These are phyloP conservation scores for Metschnikowia lunata DNA, from an alignment of 805 yeast genomes.

Conservation along the genomic window DNA sequence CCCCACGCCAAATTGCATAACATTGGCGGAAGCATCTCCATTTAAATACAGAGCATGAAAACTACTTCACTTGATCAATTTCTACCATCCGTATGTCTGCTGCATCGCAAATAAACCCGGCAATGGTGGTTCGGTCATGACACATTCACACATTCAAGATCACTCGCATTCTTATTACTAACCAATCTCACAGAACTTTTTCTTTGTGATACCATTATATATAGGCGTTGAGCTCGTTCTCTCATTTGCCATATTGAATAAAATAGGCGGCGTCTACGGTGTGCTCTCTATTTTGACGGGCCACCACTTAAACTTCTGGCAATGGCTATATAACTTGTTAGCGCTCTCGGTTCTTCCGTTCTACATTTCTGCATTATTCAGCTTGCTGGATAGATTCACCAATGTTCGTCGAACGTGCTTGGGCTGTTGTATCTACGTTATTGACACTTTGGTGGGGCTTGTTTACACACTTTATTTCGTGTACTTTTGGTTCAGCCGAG, in stretches of 20 bases:
- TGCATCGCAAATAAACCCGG: neutral
- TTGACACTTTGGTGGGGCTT: conserved; percentile 65
- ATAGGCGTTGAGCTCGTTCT: conserved; percentile 82
- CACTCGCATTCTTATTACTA: no score
- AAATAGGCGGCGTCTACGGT: conserved; percentile 87
- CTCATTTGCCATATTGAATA: conserved; percentile 74
- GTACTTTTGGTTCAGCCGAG: conserved; percentile 64
- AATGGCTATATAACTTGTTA: conserved; percentile 72
- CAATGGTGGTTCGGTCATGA: neutral
- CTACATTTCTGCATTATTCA: conserved; percentile 54
- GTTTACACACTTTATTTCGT: conserved; percentile 73
- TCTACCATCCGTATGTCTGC: conserved; percentile 12
- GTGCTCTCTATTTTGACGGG: conserved; percentile 82
- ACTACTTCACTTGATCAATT: conserved; percentile 5
- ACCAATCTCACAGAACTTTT: conserved; percentile 43
- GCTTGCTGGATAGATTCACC: conserved; percentile 40
- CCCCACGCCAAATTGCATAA: no score
- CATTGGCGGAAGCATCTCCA: no score
- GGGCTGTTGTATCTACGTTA: conserved; percentile 55
- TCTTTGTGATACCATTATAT: conserved; percentile 72
- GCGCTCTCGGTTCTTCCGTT: conserved; percentile 62
- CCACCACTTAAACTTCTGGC: conserved; percentile 76
- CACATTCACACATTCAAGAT: neutral
- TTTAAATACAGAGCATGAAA: neutral
- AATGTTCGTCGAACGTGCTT: conserved; percentile 59